Conservation (phyloP, 306 rosid genomes). For the Casuarina equisetifolia region DNA sequence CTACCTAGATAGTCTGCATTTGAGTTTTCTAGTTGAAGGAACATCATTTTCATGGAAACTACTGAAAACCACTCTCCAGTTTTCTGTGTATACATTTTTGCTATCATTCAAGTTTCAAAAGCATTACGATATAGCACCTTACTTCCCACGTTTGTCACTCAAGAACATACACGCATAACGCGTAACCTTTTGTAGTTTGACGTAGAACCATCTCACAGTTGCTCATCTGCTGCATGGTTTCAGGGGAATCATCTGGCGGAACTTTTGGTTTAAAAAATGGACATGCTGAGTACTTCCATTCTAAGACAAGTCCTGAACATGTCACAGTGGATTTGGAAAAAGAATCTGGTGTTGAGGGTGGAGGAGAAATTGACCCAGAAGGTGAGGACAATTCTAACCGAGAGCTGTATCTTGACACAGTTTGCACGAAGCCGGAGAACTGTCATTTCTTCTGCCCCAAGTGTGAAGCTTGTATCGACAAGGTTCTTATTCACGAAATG, state of each 20-base stretch:
- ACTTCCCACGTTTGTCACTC: no score
- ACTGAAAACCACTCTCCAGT: no score
- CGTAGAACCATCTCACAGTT: no score
- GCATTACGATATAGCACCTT: no score
- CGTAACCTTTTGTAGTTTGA: no score
- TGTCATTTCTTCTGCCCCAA: slow-evolving; percentile 77
- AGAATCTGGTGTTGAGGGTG: background rate
- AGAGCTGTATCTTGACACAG: slow-evolving; percentile 52
- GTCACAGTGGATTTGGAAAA: slow-evolving; percentile 6
- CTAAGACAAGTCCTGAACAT: slow-evolving; percentile 15
- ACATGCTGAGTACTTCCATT: background rate
- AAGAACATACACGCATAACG: no score
- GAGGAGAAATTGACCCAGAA: background rate
- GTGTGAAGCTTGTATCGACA: slow-evolving; percentile 69
- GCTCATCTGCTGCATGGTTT: slow-evolving; percentile 1
- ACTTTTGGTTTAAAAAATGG: slow-evolving; percentile 12
- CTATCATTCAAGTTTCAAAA: no score
- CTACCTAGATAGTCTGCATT: background rate
- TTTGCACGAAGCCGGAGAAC: slow-evolving; percentile 49
- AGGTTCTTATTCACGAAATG: slow-evolving; percentile 47
- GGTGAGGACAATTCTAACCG: slow-evolving; percentile 5
- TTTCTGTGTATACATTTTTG: no score
- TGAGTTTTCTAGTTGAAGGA: background rate
- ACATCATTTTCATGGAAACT: background rate
- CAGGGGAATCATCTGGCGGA: slow-evolving; percentile 28